Evolutionary conservation across 345 rosid species (phyloP).

Genomic region (Eucalyptus coolabah): DNA sequence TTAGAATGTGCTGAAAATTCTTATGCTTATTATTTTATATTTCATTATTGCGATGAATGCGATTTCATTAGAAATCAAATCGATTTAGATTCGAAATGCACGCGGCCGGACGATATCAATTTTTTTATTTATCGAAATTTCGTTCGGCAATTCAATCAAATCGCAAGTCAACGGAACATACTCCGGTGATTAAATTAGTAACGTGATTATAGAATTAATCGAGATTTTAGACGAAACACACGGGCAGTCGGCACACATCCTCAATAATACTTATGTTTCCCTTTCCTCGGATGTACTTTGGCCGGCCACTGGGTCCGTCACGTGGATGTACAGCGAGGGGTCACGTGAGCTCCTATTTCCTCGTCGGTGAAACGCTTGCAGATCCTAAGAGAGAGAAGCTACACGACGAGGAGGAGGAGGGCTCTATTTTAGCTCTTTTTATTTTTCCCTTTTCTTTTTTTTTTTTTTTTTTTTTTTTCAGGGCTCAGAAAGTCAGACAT

Average conservation of each 20-base stretch:
- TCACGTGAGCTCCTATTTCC: not conserved
- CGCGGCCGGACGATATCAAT: not conserved
- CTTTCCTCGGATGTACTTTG: not conserved
- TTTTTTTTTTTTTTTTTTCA: not conserved
- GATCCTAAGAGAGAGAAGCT: not conserved
- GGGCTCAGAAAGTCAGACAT: not conserved
- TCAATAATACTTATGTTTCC: not conserved
- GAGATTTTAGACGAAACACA: not conserved
- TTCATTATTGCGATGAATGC: not conserved
- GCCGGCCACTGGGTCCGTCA: not conserved
- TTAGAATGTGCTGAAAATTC: not conserved
- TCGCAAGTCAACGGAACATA: not conserved
- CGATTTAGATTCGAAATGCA: fast-evolving
- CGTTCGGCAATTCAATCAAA: not conserved
- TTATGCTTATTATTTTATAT: not conserved
- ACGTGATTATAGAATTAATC: not conserved
- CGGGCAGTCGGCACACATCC: not conserved
- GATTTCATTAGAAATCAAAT: fast-evolving
- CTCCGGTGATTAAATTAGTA: not conserved
- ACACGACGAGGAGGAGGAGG: not conserved
- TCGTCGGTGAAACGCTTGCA: not conserved
- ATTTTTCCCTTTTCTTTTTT: not conserved
- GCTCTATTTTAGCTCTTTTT: not conserved
- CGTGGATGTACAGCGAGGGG: not conserved
- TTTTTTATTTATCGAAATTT: not conserved